Evolutionary conservation across 345 rosid species (phyloP).

Genomic region (Citrus maxima): DNA sequence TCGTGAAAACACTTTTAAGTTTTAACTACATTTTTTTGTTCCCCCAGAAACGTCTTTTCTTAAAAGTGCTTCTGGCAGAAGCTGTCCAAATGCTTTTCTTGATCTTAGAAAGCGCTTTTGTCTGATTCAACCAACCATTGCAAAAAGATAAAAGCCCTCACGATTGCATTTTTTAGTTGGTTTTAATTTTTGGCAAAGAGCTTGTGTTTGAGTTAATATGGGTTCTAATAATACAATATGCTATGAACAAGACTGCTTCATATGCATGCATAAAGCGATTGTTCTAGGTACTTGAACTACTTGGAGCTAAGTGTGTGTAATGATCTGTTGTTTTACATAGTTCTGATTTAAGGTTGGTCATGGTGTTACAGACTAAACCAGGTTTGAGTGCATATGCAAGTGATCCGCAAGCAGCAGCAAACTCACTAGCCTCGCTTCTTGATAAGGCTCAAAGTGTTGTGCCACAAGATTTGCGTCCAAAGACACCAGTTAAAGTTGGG

Average conservation of each 20-base stretch:
- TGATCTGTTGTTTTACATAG: not conserved
- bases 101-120: not conserved
- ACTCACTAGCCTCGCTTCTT: conserved; percentile 63
- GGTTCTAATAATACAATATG: not conserved
- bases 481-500: conserved; percentile 99
- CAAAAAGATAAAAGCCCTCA: not conserved
- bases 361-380: conserved; percentile 57
- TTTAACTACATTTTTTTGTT: no score
- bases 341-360: conserved; percentile 16
- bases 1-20: not conserved
- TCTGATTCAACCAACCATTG: not conserved
- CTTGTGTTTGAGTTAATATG: not conserved
- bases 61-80: not conserved
- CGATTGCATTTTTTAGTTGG: not conserved
- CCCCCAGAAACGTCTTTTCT: not conserved
- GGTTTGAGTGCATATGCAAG: conserved; percentile 85
- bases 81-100: not conserved
- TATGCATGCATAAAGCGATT: not conserved
- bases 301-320: not conserved
- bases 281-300: not conserved
- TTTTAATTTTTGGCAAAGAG: not conserved
- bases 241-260: not conserved
- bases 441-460: conserved; percentile 86
- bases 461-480: conserved; percentile 64
- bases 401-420: conserved; percentile 69